phyloP scores from a whole-genome alignment of 208 protist species.

The Wallacemonas sp. region DNA sequence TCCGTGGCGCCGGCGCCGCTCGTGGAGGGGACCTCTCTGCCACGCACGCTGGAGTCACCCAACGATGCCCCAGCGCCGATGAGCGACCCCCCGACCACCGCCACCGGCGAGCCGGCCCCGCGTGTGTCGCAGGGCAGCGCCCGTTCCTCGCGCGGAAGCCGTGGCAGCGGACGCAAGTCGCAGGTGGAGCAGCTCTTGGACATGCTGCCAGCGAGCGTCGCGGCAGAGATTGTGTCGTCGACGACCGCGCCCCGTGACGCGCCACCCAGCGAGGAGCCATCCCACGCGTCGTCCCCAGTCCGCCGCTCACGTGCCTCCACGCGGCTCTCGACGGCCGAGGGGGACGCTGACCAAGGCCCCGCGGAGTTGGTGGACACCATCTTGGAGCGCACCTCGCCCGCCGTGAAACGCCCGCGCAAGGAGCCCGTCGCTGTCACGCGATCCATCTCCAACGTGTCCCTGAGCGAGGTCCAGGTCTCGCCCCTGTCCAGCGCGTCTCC shows the following conservation, averaged over 20 bases:
- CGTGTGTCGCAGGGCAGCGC: neutral
- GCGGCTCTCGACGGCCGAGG: constrained; percentile 30
- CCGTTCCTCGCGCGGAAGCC: constrained; percentile 18
- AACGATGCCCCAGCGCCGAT: neutral
- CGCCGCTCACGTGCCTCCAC: constrained; percentile 20
- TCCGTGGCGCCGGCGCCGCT: neutral
- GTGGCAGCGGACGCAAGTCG: constrained; percentile 26
- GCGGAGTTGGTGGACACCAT: neutral
- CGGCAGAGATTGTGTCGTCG: constrained; percentile 35
- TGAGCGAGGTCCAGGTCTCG: constrained; percentile 10
- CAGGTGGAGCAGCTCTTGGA: constrained; percentile 43
- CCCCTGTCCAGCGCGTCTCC: constrained; percentile 1
- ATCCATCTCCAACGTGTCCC: neutral
- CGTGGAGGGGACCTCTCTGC: neutral
- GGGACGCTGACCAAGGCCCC: neutral
- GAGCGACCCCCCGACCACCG: constrained; percentile 18
- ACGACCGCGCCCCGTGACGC: no score
- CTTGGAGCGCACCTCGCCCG: neutral
- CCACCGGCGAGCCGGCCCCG: neutral
- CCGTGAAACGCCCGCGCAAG: neutral
- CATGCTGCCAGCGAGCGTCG: constrained; percentile 44
- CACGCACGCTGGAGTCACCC: neutral
- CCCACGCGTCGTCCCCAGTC: neutral
- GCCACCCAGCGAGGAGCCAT: no score
- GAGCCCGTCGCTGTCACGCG: neutral